Evolutionary conservation across 768 basidiomycete genomes (phyloP).

Genomic region (Mrakia hoshinonis): DNA sequence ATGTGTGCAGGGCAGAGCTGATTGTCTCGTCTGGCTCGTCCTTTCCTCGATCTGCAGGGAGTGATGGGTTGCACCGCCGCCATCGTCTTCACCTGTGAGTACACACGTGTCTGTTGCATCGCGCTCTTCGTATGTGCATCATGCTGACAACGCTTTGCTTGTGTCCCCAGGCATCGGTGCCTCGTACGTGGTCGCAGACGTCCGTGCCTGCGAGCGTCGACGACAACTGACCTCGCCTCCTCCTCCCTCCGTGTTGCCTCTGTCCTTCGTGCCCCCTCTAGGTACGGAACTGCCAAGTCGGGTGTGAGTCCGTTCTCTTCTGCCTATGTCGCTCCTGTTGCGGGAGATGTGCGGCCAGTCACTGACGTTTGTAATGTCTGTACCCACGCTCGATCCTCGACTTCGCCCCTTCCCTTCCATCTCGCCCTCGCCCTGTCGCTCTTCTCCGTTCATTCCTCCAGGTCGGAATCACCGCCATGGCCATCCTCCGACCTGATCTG

Average conservation of each 20-base stretch:
- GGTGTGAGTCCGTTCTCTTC: conserved; percentile 49
- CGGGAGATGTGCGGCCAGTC: background rate
- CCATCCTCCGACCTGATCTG: conserved; percentile 82
- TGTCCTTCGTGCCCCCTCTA: conserved; percentile 36
- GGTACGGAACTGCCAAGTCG: conserved; percentile 98
- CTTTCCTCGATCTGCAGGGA: background rate
- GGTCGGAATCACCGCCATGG: conserved; percentile 87
- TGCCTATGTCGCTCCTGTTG: too few species aligned
- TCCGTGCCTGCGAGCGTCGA: background rate
- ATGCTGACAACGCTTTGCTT: background rate
- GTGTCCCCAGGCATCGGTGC: conserved; percentile 24
- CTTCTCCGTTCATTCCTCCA: conserved; percentile 32
- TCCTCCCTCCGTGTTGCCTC: background rate
- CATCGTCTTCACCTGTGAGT: conserved; percentile 94
- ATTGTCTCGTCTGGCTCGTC: background rate
- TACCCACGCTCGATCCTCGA: conserved; percentile 18
- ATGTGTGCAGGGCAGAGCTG: background rate
- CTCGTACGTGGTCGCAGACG: conserved; percentile 2
- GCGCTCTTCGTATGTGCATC: background rate
- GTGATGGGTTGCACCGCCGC: conserved; percentile 84
- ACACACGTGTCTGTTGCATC: background rate
- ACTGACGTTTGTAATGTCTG: background rate
- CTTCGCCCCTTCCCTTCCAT: conserved; percentile 29
- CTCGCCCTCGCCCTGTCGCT: background rate
- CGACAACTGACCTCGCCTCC: background rate